Percentiles rank a stretch among this genome's conserved stretches.
These are phyloP conservation scores for Bretziella fagacearum DNA, from an alignment of 2,329 filamentous ascomycete species.

Conservation along the genomic window DNA sequence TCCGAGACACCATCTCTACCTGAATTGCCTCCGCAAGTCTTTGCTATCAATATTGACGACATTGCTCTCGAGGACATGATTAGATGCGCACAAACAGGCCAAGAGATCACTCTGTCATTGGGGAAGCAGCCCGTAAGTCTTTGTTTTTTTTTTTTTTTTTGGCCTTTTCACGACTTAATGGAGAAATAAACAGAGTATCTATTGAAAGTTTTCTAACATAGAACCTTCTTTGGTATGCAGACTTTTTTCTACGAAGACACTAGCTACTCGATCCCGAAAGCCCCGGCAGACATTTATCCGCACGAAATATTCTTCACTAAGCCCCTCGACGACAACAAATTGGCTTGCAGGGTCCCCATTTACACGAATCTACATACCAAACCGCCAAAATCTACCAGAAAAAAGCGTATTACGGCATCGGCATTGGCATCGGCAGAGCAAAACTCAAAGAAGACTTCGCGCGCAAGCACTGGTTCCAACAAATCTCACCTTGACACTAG, in stretches of 20 bases:
- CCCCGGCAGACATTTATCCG: conserved; percentile 27
- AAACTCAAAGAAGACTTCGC: conserved; percentile 11
- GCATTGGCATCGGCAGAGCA: conserved; percentile 17
- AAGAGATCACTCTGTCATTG: conserved; percentile 38
- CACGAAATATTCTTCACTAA: conserved; percentile 41
- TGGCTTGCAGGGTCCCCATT: conserved; percentile 32
- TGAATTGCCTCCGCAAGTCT: conserved; percentile 35
- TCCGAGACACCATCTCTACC: conserved; percentile 25
- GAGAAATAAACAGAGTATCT: too few species aligned
- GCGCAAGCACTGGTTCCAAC: conserved; percentile 15
- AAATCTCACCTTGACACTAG: conserved; percentile 30
- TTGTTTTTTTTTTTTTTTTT: conserved; percentile 16
- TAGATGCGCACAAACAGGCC: conserved; percentile 38
- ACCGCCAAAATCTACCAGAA: conserved; percentile 6
- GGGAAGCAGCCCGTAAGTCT: conserved; percentile 42
- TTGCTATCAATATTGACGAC: conserved; percentile 41
- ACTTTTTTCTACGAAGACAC: conserved; percentile 37
- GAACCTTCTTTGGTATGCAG: conserved; percentile 21
- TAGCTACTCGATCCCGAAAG: conserved; percentile 30
- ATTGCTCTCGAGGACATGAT: conserved; percentile 46
- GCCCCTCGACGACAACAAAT: conserved; percentile 30
- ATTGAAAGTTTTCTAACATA: conserved; percentile 12
- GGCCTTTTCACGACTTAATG: neutral
- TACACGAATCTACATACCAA: conserved; percentile 32
- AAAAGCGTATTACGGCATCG: conserved; percentile 18